These are phyloP conservation scores for Dioscorea dumetorum DNA, from an alignment of 106 monocot genomes.

Conservation along the genomic window DNA sequence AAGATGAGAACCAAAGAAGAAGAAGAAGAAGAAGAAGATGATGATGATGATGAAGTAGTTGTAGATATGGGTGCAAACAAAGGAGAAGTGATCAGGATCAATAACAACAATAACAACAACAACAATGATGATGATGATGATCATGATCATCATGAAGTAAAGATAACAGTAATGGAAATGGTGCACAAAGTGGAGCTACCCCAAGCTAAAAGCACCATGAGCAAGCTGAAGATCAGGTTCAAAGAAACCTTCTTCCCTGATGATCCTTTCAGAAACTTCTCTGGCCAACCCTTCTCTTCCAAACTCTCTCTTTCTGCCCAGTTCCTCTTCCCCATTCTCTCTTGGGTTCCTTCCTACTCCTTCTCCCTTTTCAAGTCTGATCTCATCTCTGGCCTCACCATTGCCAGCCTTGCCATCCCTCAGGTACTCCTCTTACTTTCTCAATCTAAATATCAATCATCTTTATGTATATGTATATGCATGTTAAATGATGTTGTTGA, in stretches of 20 bases:
- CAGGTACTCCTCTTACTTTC: conserved; percentile 26
- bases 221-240: conserved; percentile 51
- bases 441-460: not conserved
- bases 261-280: conserved; percentile 69
- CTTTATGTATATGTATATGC: not conserved
- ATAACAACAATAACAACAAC: too few relatives aligned
- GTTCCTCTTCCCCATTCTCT: conserved; percentile 68
- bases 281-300: conserved; percentile 23
- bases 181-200: conserved; percentile 39
- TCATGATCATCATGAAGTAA: too few relatives aligned
- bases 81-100: too few relatives aligned
- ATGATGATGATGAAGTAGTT: too few relatives aligned
- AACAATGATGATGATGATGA: too few relatives aligned
- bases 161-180: not conserved
- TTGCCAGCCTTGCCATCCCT: conserved; percentile 88
- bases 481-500: not conserved
- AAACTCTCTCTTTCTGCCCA: conserved; percentile 50
- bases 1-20: too few relatives aligned
- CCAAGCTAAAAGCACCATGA: conserved; percentile 31
- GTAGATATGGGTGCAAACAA: too few relatives aligned
- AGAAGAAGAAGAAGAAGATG: too few relatives aligned
- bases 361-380: conserved; percentile 80
- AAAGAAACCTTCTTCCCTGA: conserved; percentile 97
- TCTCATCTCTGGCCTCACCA: conserved; percentile 81
- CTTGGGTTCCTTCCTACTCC: conserved; percentile 58